Base-by-base conservation (phyloP, 1,284 basidiomycete genomes). In the Macrocystidia cucumis region DNA sequence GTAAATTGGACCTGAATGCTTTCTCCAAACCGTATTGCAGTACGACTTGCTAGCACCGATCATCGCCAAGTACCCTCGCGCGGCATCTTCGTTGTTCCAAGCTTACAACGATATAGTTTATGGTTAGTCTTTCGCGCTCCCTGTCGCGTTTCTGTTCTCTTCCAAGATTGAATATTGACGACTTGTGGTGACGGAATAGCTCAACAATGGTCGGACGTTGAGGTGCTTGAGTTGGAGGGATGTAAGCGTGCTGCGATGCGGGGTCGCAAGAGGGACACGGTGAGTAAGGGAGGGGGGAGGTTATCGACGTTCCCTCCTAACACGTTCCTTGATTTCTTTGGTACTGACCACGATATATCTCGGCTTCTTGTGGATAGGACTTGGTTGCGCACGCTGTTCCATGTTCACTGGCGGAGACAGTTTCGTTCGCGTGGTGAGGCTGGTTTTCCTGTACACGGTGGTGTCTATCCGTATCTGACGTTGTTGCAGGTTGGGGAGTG, bases 321-420 rank as follows among this genome's bases (percentile, higher is more conserved):
- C 13, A 9, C 23, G 3, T 26, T 13, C 7, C 30, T 31, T 34
- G 20, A 39, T 14, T 29, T 9, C 20, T 31, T 39, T 33, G 26
- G 12, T 32, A 28, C 20, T 32, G 16, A 16, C 16, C 42, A 73
- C 63, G 57, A 63, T 2, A 44, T 50, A 7, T 29, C 51, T 6
- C 59, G 73, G n/a, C n/a, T n/a, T n/a, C n/a, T n/a, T n/a, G n/a
- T n/a, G n/a, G n/a, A n/a, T n/a, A n/a, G n/a, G n/a, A n/a, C n/a
- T n/a, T n/a, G n/a, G n/a, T n/a, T n/a, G n/a, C n/a, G 11, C 57
- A 69, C 45, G 77, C 83, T 19, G 65, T 87, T 0, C 84, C 84
- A 3, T 87, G 82, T 43, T 65, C 69, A 1, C 62, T 87, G 6
- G 59, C 73, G 3, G 84, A 88, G 49, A 69, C 66, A 0, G 47